Evolutionary conservation across 305 asterid genomes (phyloP).

Genomic region (Petunia hybrid): DNA sequence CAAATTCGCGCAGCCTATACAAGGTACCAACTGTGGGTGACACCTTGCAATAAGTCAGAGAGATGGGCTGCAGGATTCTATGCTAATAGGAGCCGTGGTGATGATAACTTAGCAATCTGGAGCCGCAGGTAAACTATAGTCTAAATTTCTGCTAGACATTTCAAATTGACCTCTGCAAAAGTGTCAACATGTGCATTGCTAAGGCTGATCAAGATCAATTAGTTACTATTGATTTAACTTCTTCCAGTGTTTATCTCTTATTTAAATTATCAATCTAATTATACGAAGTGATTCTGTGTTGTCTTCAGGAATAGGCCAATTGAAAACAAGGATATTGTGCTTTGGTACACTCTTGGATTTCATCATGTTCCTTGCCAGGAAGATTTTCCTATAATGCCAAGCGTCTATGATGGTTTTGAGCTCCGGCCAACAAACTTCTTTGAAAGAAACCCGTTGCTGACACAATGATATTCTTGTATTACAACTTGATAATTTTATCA

Average conservation of each 20-base stretch:
- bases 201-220: too few species aligned
- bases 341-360: constrained; percentile 73
- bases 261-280: too few species aligned
- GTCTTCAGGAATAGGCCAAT: constrained; percentile 51
- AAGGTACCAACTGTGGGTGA: constrained; percentile 68
- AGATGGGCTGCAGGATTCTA: constrained; percentile 90
- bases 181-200: too few species aligned
- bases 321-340: constrained; percentile 60
- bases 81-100: constrained; percentile 72
- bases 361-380: constrained; percentile 72
- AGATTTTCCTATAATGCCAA: constrained; percentile 71
- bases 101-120: constrained; percentile 69
- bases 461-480: constrained; percentile 12
- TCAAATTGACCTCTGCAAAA: too few species aligned
- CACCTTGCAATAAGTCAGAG: constrained; percentile 58
- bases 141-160: too few species aligned
- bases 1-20: constrained; percentile 68
- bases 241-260: too few species aligned
- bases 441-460: constrained; percentile 58
- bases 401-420: constrained; percentile 58
- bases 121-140: constrained; percentile 47
- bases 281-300: background rate
- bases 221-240: too few species aligned
- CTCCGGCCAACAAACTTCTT: constrained; percentile 68
- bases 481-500: background rate